Evolutionary conservation across 2,329 filamentous ascomycete genomes (phyloP).

Genomic region (Pseudogymnoascus sp.): DNA sequence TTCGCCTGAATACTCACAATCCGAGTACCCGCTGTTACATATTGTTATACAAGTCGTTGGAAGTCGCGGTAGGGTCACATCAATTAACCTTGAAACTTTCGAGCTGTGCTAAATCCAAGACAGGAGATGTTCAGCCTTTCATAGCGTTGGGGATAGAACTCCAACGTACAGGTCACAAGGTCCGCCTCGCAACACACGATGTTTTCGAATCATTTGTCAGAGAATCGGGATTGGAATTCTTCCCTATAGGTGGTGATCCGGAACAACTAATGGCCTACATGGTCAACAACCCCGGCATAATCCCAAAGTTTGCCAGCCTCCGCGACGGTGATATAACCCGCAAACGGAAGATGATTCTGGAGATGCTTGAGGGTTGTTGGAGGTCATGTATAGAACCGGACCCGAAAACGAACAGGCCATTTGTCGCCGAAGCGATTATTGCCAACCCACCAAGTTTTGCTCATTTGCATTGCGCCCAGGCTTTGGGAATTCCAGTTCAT

Average conservation of each 20-base stretch:
- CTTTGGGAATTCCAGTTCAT: conserved; percentile 12
- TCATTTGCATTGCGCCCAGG: conserved; percentile 22
- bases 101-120: conserved; percentile 31
- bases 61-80: conserved; percentile 20
- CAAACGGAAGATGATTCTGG: conserved; percentile 30
- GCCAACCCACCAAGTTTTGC: conserved; percentile 26
- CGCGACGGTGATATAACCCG: conserved; percentile 32
- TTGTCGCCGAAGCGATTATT: conserved; percentile 24
- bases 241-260: conserved; percentile 58
- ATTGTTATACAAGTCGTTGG: conserved; percentile 50
- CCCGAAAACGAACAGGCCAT: conserved; percentile 13
- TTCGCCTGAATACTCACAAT: not conserved
- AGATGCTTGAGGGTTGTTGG: conserved; percentile 35
- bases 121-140: conserved; percentile 51
- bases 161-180: conserved; percentile 44
- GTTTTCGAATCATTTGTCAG: conserved; percentile 48
- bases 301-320: conserved; percentile 32
- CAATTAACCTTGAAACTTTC: not conserved
- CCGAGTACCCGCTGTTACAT: conserved; percentile 19
- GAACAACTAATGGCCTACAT: conserved; percentile 67
- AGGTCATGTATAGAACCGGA: conserved; percentile 32
- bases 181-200: conserved; percentile 50
- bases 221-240: conserved; percentile 48
- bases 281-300: conserved; percentile 46
- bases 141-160: conserved; percentile 47